Base-by-base conservation (phyloP, 192 early-diverging fungal genomes). In the Chytriomyces sp. region DNA sequence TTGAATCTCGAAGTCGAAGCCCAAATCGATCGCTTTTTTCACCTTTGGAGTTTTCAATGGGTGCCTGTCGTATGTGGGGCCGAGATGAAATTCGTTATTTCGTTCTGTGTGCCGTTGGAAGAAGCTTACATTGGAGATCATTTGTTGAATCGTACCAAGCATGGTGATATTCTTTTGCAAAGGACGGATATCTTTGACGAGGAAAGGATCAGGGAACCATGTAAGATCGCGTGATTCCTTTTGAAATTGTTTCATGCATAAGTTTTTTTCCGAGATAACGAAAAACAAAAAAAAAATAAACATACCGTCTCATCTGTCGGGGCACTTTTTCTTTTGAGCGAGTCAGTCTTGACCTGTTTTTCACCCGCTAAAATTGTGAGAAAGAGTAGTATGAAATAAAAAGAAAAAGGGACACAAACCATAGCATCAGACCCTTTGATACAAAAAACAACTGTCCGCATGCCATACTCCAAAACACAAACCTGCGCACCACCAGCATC, bases 41-140 rank as follows among this genome's bases (percentile, higher is more conserved):
- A 7, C 61, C 71, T 60, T n/a, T 44, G 35, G 53, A 57, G 13
- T 62, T 72, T 45, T 72, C 24, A n/a, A 72, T 72, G 7, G 71
- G 71, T 20, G 62, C 57, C 69, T n/a, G n/a, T n/a, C n/a, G n/a
- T n/a, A n/a, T n/a, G n/a, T n/a, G n/a, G n/a, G n/a, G n/a, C n/a
- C n/a, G n/a, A n/a, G n/a, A n/a, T n/a, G n/a, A n/a, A n/a, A n/a
- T n/a, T n/a, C n/a, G n/a, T n/a, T n/a, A n/a, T n/a, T n/a, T n/a
- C n/a, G n/a, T n/a, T n/a, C n/a, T n/a, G n/a, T n/a, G n/a, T n/a
- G n/a, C n/a, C n/a, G n/a, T n/a, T n/a, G n/a, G n/a, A n/a, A n/a
- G n/a, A n/a, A n/a, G n/a, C 69, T 7, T 44, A 70, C 59, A 62
- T 72, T 72, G 3, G 6, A 7, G 1, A 45, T 62, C 71, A 72